Evolutionary conservation across 2,329 filamentous ascomycete genomes (phyloP), one percentile per base, ranked within the genome.

Genomic region (Colletotrichum nymphaeae): DNA sequence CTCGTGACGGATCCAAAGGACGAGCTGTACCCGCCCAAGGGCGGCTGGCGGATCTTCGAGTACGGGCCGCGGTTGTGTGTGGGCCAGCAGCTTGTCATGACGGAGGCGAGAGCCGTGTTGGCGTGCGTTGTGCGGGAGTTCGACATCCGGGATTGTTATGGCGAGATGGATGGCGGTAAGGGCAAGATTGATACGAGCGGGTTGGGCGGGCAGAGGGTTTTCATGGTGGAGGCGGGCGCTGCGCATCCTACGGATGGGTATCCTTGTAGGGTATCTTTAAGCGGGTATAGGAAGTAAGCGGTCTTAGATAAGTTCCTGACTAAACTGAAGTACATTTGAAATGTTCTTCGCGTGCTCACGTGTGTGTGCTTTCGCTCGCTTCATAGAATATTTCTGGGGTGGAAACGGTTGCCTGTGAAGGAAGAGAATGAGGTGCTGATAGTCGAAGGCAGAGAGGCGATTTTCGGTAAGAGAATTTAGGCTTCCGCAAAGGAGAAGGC

Each of bases 31-130:
- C 74, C 76, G 11, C 72, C 75, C 9, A 72, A 69, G 37, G 82
- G 84, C 72, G 88, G 88, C 1, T 91, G 85, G 84, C 81, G 86
- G 12, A 84, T 88, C 1, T 91, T 91, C 77, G 66, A 72, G 75
- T 83, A 85, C 68, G 89, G 90, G 0, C 83, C 85, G 2, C 79
- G 89, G 14, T 87, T 86, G 64, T 92, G 89, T 76, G 86, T 70
- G 4, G 74, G 71, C 5, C 75, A 76, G 65, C 74, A 76, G 74
- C 79, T 90, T 26, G 88, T 87, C 0, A 85, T 88, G 81, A 75
- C 79, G 26, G 87, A 90, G 78, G 79, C 84, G 26, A 85, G 84
- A 69, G 80, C 86, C 57, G 83, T 87, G 6, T 77, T 89, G 49
- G 84, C 86, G 1, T 80, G 88, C 75, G 84, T 84, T 1, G 74